Conservation (phyloP, 805 yeast genomes). For the Pichia heedii region DNA sequence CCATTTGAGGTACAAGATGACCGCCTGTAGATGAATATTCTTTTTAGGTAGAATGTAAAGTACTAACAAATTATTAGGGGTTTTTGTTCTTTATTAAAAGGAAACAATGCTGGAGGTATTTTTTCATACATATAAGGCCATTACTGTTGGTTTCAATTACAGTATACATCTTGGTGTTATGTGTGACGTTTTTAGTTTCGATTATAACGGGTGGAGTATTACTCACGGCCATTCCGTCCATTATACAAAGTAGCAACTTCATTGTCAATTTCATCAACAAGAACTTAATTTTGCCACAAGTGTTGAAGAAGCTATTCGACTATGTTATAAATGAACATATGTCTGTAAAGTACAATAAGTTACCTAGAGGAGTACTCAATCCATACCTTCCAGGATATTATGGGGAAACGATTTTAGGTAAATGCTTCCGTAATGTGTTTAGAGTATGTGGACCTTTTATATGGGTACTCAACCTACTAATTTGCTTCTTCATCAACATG, state of each 20-base stretch:
- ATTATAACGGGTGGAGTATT: conserved; percentile 19
- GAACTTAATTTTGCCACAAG: conserved; percentile 24
- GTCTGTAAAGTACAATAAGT: conserved; percentile 14
- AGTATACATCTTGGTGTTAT: conserved; percentile 14
- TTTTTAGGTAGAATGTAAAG: background rate
- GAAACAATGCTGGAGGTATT: conserved; percentile 19
- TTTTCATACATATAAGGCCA: conserved; percentile 18
- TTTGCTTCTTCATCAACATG: conserved; percentile 32
- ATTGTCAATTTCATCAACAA: conserved; percentile 24
- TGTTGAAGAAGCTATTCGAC: conserved; percentile 26
- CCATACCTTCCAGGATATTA: conserved; percentile 17
- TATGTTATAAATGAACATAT: conserved; percentile 19
- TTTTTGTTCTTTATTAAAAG: conserved; percentile 18
- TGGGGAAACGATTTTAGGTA: conserved; percentile 23
- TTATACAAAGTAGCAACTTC: conserved; percentile 25
- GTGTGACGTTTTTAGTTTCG: conserved; percentile 12
- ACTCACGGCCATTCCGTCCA: conserved; percentile 18
- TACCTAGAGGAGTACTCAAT: conserved; percentile 20
- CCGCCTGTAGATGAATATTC: background rate
- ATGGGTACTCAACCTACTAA: conserved; percentile 30
- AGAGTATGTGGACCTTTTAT: conserved; percentile 28
- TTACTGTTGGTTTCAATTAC: conserved; percentile 14
- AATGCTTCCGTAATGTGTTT: conserved; percentile 10
- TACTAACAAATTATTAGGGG: conserved; percentile 17
- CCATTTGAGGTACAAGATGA: background rate